These are phyloP conservation scores for Neurospora tetrasperma DNA, from an alignment of 495 filamentous ascomycete genomes.

Conservation along the genomic window DNA sequence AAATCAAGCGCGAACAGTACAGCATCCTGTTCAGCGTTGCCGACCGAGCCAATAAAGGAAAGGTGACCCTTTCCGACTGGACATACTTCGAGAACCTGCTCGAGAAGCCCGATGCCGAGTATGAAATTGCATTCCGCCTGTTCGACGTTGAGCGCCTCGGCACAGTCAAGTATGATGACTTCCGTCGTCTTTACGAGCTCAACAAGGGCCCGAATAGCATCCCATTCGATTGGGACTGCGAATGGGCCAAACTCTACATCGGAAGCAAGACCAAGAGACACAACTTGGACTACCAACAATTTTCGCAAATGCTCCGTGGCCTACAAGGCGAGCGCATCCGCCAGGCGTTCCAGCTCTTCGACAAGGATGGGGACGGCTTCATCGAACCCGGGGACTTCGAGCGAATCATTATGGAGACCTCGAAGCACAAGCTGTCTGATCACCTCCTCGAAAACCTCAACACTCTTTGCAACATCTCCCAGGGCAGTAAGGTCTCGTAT, in stretches of 20 bases:
- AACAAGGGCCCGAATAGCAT: conserved; percentile 75
- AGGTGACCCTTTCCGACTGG: conserved; percentile 76
- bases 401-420: conserved; percentile 85
- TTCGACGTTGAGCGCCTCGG: conserved; percentile 81
- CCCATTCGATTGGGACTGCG: conserved; percentile 92
- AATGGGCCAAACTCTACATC: conserved; percentile 93
- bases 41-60: conserved; percentile 61
- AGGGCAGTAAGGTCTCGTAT: conserved; percentile 89
- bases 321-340: conserved; percentile 91
- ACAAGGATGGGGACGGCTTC: conserved; percentile 92
- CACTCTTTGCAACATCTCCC: conserved; percentile 88
- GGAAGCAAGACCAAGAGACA: conserved; percentile 76
- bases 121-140: conserved; percentile 94
- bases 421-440: conserved; percentile 94
- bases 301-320: conserved; percentile 94
- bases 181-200: conserved; percentile 66
- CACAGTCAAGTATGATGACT: conserved; percentile 75
- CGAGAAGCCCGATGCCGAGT: conserved; percentile 90
- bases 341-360: conserved; percentile 86
- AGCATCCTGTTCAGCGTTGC: conserved; percentile 84
- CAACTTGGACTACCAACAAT: conserved; percentile 89
- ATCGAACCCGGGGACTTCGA: conserved; percentile 95
- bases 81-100: conserved; percentile 86
- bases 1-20: conserved; percentile 93
- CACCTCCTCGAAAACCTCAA: conserved; percentile 89